Conservation (phyloP, 1,284 basidiomycete species). For the Ceratobasidium sp. region DNA sequence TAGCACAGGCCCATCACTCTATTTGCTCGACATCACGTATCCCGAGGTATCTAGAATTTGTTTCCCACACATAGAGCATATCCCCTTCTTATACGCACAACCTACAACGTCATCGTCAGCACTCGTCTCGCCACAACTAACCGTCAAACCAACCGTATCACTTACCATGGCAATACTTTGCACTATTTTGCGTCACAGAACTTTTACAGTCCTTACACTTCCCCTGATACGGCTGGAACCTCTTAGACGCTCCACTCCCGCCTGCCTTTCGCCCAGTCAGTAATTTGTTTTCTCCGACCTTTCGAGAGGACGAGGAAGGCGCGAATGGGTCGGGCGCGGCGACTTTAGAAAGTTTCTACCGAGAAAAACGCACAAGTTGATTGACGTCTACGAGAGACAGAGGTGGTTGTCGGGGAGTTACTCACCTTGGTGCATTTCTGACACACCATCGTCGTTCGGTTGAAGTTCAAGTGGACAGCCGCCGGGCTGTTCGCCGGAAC, state of each 20-base stretch:
- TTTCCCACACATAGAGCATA: constrained; percentile 54
- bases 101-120: constrained; percentile 45
- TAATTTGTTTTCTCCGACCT: constrained; percentile 57
- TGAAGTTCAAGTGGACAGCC: too few species aligned
- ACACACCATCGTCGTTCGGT: constrained; percentile 48
- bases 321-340: constrained; percentile 51
- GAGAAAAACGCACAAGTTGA: neutral
- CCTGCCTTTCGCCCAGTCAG: constrained; percentile 48
- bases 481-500: too few species aligned
- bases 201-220: constrained; percentile 55
- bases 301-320: constrained; percentile 51
- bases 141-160: neutral
- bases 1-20: neutral
- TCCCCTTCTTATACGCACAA: constrained; percentile 56
- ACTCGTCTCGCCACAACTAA: neutral
- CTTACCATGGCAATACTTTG: constrained; percentile 56
- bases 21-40: constrained; percentile 55
- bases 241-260: constrained; percentile 46
- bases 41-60: constrained; percentile 53
- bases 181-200: constrained; percentile 54
- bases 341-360: constrained; percentile 51
- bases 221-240: constrained; percentile 51
- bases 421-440: constrained; percentile 50
- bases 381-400: too few species aligned
- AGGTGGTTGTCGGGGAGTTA: too few species aligned